Conservation (phyloP, 306 rosid genomes). For the Lathyrus aphaca region DNA sequence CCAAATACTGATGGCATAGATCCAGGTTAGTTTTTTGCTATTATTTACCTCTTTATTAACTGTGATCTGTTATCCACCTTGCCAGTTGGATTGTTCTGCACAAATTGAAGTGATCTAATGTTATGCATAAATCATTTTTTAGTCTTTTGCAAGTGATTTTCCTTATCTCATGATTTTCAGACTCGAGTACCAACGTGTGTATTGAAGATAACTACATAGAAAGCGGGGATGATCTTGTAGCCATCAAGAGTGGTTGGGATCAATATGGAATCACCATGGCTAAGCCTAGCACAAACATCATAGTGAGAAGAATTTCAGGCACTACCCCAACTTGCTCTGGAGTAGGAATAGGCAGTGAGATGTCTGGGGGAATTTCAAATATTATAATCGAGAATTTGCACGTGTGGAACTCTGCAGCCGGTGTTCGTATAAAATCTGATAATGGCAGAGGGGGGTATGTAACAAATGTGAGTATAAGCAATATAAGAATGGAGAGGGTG, state of each 20-base stretch:
- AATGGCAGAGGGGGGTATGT: slow-evolving; percentile 89
- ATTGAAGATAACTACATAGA: slow-evolving; percentile 93
- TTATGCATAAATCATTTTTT: neutral
- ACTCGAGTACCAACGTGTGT: slow-evolving; percentile 81
- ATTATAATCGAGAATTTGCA: slow-evolving; percentile 75
- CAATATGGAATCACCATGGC: slow-evolving; percentile 82
- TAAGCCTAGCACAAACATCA: slow-evolving; percentile 72
- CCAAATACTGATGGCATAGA: slow-evolving; percentile 97
- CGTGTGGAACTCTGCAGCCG: slow-evolving; percentile 87
- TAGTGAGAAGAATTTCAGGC: slow-evolving; percentile 86
- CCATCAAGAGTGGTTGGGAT: slow-evolving; percentile 98
- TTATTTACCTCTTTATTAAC: neutral
- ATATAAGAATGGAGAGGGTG: slow-evolving; percentile 76
- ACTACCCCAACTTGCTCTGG: slow-evolving; percentile 97
- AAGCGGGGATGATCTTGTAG: slow-evolving; percentile 97
- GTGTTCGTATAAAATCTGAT: slow-evolving; percentile 84
- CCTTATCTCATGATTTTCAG: slow-evolving; percentile 46
- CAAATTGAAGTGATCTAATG: slow-evolving; percentile 1
- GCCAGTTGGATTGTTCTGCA: slow-evolving; percentile 5
- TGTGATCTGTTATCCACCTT: neutral
- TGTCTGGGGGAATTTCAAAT: slow-evolving; percentile 94
- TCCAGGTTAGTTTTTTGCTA: slow-evolving; percentile 62
- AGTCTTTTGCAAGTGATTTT: slow-evolving; percentile 19
- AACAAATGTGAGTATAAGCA: slow-evolving; percentile 59
- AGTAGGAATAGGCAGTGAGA: slow-evolving; percentile 95